These are phyloP conservation scores for Paramecium primaurelia DNA, from an alignment of 73 alveolate genomes.

Conservation along the genomic window DNA sequence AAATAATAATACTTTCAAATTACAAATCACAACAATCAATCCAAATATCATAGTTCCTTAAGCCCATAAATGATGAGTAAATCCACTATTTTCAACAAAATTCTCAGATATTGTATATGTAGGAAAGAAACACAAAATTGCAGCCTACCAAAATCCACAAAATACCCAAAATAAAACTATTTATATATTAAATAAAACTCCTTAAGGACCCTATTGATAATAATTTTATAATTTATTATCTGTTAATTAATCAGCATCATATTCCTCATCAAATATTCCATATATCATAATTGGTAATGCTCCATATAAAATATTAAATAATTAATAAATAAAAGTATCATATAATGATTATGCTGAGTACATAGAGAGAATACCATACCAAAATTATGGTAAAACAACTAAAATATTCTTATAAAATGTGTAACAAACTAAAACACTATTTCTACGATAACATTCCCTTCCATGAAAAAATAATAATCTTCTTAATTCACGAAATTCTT, in stretches of 20 bases:
- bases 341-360: slow-evolving; percentile 87
- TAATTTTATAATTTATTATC: slow-evolving; percentile 38
- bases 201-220: slow-evolving; percentile 38
- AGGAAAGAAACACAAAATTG: slow-evolving; percentile 10
- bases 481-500: slow-evolving; percentile 79
- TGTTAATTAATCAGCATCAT: slow-evolving; percentile 44
- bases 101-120: slow-evolving; percentile 16
- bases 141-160: slow-evolving; percentile 50
- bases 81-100: slow-evolving; percentile 45
- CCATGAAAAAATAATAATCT: slow-evolving; percentile 94
- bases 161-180: slow-evolving; percentile 42
- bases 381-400: slow-evolving; percentile 80
- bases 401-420: slow-evolving; percentile 87
- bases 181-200: slow-evolving; percentile 29
- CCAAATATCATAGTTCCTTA: slow-evolving; percentile 86
- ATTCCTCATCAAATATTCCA: slow-evolving; percentile 91
- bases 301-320: slow-evolving; percentile 89
- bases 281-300: slow-evolving; percentile 86
- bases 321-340: slow-evolving; percentile 92
- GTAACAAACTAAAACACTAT: slow-evolving; percentile 80
- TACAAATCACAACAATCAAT: slow-evolving; percentile 82
- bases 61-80: slow-evolving; percentile 62
- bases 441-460: slow-evolving; percentile 91
- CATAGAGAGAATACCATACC: slow-evolving; percentile 79
- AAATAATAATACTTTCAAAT: slow-evolving; percentile 79